phyloP scores from a whole-genome alignment of 2,329 filamentous ascomycete genomes.

The Mycosphaerella arachidis region DNA sequence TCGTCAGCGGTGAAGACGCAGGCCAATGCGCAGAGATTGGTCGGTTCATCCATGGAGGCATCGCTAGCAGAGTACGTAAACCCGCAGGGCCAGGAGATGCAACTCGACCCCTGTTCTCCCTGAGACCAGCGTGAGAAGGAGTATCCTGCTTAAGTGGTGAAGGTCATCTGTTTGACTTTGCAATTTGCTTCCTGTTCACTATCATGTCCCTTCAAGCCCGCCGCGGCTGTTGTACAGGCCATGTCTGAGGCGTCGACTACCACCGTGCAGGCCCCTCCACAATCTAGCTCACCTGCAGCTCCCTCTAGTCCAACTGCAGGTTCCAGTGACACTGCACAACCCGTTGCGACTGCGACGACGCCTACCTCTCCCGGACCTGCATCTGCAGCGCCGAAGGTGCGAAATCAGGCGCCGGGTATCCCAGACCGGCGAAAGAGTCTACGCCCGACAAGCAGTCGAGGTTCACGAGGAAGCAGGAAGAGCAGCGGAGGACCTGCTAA shows the following conservation, averaged over 20 bases:
- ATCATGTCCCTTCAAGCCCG: background rate
- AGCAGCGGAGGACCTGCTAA: constrained; percentile 17
- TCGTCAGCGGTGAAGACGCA: background rate
- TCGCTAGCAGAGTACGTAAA: background rate
- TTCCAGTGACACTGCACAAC: background rate
- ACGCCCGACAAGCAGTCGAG: constrained; percentile 12
- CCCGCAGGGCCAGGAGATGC: background rate
- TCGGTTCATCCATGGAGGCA: background rate
- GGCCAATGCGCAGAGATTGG: background rate
- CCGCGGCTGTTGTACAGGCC: background rate
- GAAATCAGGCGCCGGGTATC: constrained; percentile 30
- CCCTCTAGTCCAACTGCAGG: background rate
- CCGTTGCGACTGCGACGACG: background rate
- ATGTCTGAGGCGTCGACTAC: background rate
- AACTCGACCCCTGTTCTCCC: background rate
- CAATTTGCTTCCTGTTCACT: background rate
- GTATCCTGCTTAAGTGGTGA: background rate
- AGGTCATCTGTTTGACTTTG: background rate
- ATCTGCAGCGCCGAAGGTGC: constrained; percentile 2
- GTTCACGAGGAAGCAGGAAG: constrained; percentile 14
- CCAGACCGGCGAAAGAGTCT: constrained; percentile 25
- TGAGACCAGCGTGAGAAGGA: background rate
- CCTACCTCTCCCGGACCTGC: constrained; percentile 1
- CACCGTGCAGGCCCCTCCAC: background rate
- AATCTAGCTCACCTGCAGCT: background rate